Evolutionary conservation across 768 basidiomycete species (phyloP), one percentile per base, ranked within the genome.

Genomic region (Auricularia sp.): DNA sequence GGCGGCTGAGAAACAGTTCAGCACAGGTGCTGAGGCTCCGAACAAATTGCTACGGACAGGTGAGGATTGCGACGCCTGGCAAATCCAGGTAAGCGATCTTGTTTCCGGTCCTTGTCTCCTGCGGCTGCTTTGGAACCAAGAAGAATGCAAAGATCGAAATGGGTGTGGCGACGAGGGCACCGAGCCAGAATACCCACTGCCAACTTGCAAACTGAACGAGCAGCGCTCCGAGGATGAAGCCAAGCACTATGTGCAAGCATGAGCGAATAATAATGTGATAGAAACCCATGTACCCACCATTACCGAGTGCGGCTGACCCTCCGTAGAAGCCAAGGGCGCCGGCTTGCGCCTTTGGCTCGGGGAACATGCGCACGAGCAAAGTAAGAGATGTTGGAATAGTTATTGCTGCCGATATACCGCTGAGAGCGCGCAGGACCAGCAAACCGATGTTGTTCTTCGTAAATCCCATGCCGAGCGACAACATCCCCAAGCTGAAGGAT

Each of bases 21-120:
- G 47, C 21, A 6, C 6, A 6, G 47, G 8, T 51, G 47, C 14
- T 3, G 39, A 23, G 61, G 44, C 42, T 3, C 18, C 34, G 43
- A 62, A 12, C 29, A 62, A 62, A 29, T 62, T 29, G 21, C 16
- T 23, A 47, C 39, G 33, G 61, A 75, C 72, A 68, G 2, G 76
- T 74, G 29, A 77, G 53, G 64, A 74, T 68, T 14, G 71, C 69
- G 63, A 80, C 74, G 29, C 80, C 81, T 2, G 75, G 43, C 18
- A 78, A 56, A 69, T 80, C 78, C 53, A 80, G 71, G 29, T 59
- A 59, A 6, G 56, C 34, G 23, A 62, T 42, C 39, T 62, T 62
- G 61, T 18, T 47, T 11, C 61, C 61, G 35, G 47, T 29, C 33
- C 54, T 35, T 12, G 59, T 29, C 14, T 14, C 34, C 18, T 36